Percentiles rank a stretch among this genome's conserved stretches.
These are phyloP conservation scores for Soucietia sequanensis DNA, from an alignment of 805 yeast species.

Conservation along the genomic window DNA sequence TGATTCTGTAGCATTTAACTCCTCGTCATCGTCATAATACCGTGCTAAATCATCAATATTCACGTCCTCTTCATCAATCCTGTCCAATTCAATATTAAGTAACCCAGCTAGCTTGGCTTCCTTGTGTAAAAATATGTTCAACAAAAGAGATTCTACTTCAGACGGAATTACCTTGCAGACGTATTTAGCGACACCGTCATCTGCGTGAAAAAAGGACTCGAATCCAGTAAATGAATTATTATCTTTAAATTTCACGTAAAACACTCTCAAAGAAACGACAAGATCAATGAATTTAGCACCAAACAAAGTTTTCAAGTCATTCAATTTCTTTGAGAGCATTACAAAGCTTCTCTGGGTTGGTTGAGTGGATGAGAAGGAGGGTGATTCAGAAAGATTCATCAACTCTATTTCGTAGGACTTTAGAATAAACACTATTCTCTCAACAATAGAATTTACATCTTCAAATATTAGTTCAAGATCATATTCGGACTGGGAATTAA, in stretches of 20 bases:
- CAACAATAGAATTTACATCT: conserved; percentile 15
- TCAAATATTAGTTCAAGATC: conserved; percentile 24
- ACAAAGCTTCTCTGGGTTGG: too few species aligned
- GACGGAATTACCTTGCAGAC: conserved; percentile 23
- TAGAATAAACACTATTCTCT: conserved; percentile 8
- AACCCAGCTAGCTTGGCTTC: conserved; percentile 47
- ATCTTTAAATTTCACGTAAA: conserved; percentile 26
- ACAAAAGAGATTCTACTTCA: conserved; percentile 28
- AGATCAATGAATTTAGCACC: conserved; percentile 31
- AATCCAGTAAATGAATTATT: conserved; percentile 31
- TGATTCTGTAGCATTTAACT: conserved; percentile 1
- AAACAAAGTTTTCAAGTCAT: conserved; percentile 20
- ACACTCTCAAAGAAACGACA: conserved; percentile 30
- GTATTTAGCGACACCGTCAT: conserved; percentile 14
- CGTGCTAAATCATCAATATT: conserved; percentile 28
- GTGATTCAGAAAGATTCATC: conserved; percentile 2
- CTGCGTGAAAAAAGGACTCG: conserved; percentile 28
- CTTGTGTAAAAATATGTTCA: conserved; percentile 45
- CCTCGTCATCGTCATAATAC: conserved; percentile 10
- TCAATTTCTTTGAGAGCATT: conserved; percentile 9
- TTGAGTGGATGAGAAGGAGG: conserved; percentile 2
- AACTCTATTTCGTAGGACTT: not conserved
- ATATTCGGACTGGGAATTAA: conserved; percentile 15
- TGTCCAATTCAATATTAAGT: conserved; percentile 41
- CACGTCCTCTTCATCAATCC: conserved; percentile 53